phyloP scores from a whole-genome alignment of 164 flowering plant species.

The Vitis vinifera region DNA sequence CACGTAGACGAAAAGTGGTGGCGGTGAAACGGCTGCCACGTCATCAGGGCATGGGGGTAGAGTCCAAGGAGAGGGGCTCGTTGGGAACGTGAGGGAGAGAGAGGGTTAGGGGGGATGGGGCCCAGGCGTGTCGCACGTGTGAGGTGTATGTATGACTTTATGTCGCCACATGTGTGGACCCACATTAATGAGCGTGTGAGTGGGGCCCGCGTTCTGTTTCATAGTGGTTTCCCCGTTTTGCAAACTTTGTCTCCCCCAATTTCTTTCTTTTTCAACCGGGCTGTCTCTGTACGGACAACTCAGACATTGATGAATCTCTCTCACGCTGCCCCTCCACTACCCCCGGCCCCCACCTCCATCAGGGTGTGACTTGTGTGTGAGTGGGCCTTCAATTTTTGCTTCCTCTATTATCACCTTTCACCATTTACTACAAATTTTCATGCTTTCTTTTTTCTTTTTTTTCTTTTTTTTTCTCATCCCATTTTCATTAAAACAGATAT shows the following conservation, averaged over 20 bases:
- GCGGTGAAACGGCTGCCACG: not conserved
- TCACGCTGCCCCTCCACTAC: too few relatives aligned
- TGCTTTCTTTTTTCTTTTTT: too few relatives aligned
- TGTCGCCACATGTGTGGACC: not conserved
- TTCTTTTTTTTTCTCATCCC: too few relatives aligned
- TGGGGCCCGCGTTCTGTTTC: constrained; percentile 16
- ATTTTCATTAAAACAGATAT: too few relatives aligned
- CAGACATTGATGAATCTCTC: not conserved
- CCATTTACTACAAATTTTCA: too few relatives aligned
- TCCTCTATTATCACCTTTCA: too few relatives aligned
- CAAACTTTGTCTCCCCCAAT: constrained; percentile 9
- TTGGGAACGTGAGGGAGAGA: constrained; percentile 3
- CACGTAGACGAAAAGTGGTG: constrained; percentile 6
- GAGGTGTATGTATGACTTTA: not conserved
- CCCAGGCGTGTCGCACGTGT: constrained; percentile 11
- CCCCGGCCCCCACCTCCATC: too few relatives aligned
- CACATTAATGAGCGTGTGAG: not conserved
- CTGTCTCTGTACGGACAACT: constrained; percentile 17
- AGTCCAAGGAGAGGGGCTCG: not conserved
- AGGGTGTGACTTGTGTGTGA: too few relatives aligned
- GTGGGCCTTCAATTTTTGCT: too few relatives aligned
- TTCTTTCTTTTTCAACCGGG: not conserved
- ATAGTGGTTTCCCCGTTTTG: constrained; percentile 14
- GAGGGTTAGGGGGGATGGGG: not conserved
- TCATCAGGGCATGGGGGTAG: not conserved